phyloP scores from a whole-genome alignment of 2,329 filamentous ascomycete species.

The Scedosporium apiospermum region DNA sequence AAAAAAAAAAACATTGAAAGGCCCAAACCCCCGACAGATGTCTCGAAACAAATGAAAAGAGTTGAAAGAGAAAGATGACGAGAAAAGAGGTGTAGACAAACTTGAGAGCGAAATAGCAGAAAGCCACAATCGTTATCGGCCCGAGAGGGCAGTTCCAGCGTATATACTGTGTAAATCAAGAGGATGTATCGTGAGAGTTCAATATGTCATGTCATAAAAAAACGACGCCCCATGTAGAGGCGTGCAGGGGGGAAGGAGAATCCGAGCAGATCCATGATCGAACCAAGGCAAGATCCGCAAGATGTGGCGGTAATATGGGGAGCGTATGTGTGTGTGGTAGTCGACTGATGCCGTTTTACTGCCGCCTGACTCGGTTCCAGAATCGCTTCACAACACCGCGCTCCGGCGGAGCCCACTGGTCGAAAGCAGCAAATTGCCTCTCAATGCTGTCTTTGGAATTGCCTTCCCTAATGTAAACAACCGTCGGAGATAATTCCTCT shows the following conservation, averaged over 20 bases:
- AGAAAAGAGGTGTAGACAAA: not conserved
- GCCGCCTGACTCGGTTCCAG: conserved; percentile 51
- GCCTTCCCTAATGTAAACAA: conserved; percentile 21
- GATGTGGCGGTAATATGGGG: too few relatives aligned
- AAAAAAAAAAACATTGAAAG: not conserved
- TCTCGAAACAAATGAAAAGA: conserved; percentile 5
- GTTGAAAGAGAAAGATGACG: not conserved
- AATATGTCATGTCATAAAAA: not conserved
- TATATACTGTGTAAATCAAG: too few relatives aligned
- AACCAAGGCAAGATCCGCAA: not conserved
- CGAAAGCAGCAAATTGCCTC: conserved; percentile 41
- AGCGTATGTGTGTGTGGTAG: not conserved
- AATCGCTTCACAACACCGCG: conserved; percentile 51
- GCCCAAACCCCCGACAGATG: not conserved
- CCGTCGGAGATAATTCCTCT: conserved; percentile 16
- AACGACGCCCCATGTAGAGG: not conserved
- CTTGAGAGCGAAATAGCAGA: too few relatives aligned
- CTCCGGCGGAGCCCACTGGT: conserved; percentile 36
- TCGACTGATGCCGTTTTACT: not conserved
- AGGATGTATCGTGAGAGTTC: not conserved
- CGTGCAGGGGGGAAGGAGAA: not conserved
- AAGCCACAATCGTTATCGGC: too few relatives aligned
- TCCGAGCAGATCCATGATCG: not conserved
- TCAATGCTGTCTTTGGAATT: conserved; percentile 44
- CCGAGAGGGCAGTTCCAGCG: too few relatives aligned